Conservation (phyloP, 2,329 filamentous ascomycete genomes). For the Lachnellula cervina region DNA sequence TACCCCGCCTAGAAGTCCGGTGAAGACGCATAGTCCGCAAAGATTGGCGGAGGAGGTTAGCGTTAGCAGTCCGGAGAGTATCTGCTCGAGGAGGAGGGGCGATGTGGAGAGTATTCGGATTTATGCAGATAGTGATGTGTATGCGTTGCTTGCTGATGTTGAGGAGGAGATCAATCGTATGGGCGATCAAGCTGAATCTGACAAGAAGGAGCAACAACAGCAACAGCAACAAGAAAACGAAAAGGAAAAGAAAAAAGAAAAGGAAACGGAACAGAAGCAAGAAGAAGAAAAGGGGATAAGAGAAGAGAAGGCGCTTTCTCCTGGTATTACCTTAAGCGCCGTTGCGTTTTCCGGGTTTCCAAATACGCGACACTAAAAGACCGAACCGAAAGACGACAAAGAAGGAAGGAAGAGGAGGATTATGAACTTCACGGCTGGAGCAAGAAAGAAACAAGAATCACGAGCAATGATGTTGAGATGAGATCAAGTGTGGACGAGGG, state of each 20-base stretch:
- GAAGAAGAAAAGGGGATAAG: slow-evolving; percentile 3
- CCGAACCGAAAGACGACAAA: not conserved
- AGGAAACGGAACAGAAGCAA: not conserved
- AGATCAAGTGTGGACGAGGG: not conserved
- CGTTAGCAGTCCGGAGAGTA: slow-evolving; percentile 18
- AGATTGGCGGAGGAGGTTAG: slow-evolving; percentile 21
- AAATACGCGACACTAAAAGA: not conserved
- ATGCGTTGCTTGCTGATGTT: slow-evolving; percentile 61
- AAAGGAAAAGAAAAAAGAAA: not conserved
- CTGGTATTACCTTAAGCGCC: slow-evolving; percentile 10
- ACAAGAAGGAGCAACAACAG: not conserved
- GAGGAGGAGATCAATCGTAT: slow-evolving; percentile 53
- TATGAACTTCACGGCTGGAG: not conserved
- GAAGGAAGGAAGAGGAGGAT: not conserved
- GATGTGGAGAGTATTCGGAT: slow-evolving; percentile 62
- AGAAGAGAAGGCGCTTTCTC: slow-evolving; percentile 4
- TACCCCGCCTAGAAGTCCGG: slow-evolving; percentile 54
- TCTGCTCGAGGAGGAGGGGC: slow-evolving; percentile 26
- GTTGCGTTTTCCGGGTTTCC: slow-evolving; percentile 15
- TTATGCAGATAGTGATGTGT: slow-evolving; percentile 64
- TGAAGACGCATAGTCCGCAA: slow-evolving; percentile 32
- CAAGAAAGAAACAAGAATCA: not conserved
- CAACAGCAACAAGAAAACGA: not conserved
- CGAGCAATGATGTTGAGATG: not conserved
- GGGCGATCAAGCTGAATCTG: slow-evolving; percentile 17